These are phyloP conservation scores for Globisporangium canariense DNA, from an alignment of 352 stramenopile genomes.

Conservation along the genomic window DNA sequence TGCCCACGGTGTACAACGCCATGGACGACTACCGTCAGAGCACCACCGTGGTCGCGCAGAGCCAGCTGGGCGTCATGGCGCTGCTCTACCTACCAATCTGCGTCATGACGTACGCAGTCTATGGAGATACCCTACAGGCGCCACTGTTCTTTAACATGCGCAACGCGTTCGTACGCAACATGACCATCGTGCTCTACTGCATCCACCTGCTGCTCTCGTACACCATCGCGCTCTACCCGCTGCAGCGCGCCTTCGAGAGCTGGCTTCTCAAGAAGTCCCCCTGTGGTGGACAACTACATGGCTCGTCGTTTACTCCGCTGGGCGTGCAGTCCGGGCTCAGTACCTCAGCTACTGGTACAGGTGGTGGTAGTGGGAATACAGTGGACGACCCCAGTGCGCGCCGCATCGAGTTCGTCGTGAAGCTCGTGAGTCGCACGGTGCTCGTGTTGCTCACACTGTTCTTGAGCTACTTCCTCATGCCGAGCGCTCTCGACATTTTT, in stretches of 20 bases:
- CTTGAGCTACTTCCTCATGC: conserved; percentile 49
- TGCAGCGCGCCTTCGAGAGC: conserved; percentile 62
- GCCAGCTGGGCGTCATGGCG: conserved; percentile 44
- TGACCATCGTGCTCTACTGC: conserved; percentile 72
- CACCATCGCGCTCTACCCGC: conserved; percentile 59
- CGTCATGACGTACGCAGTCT: conserved; percentile 72
- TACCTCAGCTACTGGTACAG: conserved; percentile 6
- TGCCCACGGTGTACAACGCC: conserved; percentile 75
- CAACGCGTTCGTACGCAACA: conserved; percentile 62
- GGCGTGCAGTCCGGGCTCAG: conserved; percentile 19
- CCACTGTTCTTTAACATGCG: conserved; percentile 85
- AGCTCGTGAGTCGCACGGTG: conserved; percentile 45
- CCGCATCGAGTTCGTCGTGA: conserved; percentile 31
- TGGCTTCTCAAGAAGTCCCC: conserved; percentile 36
- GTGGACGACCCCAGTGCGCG: conserved; percentile 13
- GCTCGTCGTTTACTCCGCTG: conserved; percentile 1
- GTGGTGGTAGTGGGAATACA: not conserved
- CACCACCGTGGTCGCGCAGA: conserved; percentile 41
- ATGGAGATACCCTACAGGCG: conserved; percentile 67
- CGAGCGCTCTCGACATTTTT: conserved; percentile 60
- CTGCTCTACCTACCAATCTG: conserved; percentile 74
- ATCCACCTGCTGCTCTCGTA: conserved; percentile 76
- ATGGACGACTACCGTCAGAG: conserved; percentile 63
- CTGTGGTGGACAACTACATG: conserved; percentile 1
- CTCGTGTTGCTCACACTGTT: conserved; percentile 48